Conservation (phyloP, 2,329 filamentous ascomycete genomes). For the Knufia petricola region DNA sequence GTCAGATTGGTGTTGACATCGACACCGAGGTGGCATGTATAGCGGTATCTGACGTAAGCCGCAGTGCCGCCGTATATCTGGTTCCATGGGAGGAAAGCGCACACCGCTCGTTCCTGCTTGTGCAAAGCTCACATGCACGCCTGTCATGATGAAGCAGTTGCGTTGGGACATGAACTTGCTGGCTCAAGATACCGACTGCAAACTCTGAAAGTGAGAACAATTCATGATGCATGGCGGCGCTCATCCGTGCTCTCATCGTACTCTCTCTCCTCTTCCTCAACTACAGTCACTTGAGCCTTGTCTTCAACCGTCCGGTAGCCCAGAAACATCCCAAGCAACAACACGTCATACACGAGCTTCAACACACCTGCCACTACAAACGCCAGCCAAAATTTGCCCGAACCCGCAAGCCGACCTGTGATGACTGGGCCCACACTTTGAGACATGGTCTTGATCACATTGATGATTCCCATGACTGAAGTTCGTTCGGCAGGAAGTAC, state of each 20-base stretch:
- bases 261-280: not conserved
- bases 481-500: constrained; percentile 58
- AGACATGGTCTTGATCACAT: constrained; percentile 57
- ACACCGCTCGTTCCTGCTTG: not conserved
- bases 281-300: constrained; percentile 7
- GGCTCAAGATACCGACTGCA: too few species aligned
- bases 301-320: constrained; percentile 16
- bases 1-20: not conserved
- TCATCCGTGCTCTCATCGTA: constrained; percentile 2
- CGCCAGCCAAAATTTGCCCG: constrained; percentile 49
- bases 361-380: constrained; percentile 55
- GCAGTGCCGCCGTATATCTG: not conserved
- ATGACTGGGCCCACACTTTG: constrained; percentile 54
- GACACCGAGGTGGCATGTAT: not conserved
- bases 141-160: too few species aligned
- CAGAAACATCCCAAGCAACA: constrained; percentile 13
- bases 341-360: constrained; percentile 52
- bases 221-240: not conserved
- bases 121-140: not conserved
- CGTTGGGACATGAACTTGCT: too few species aligned
- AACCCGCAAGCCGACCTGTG: constrained; percentile 53
- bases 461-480: constrained; percentile 60
- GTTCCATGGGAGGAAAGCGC: too few species aligned
- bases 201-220: not conserved
- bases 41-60: not conserved